Conservation (phyloP, 1,139 yeast genomes). For the Debaryomyces sp. region DNA sequence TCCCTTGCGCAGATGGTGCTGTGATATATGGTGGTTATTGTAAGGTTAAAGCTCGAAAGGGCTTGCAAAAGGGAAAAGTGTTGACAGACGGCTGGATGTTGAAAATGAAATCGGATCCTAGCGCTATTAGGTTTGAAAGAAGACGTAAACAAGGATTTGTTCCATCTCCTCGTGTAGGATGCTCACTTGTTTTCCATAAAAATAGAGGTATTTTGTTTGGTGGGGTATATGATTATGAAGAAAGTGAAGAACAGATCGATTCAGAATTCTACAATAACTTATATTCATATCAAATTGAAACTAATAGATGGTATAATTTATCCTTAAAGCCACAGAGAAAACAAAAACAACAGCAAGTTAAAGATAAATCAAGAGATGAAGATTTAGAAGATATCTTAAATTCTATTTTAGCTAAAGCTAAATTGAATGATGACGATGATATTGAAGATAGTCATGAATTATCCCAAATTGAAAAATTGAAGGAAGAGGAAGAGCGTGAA, state of each 20-base stretch:
- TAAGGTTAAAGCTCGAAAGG: slow-evolving; percentile 88
- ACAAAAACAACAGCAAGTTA: slow-evolving; percentile 43
- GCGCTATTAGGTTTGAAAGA: slow-evolving; percentile 82
- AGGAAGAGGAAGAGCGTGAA: slow-evolving; percentile 37
- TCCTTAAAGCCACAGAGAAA: slow-evolving; percentile 65
- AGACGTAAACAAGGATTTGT: slow-evolving; percentile 86
- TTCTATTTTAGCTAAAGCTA: slow-evolving; percentile 70
- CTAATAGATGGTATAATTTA: slow-evolving; percentile 86
- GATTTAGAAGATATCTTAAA: slow-evolving; percentile 83
- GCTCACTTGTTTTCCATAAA: slow-evolving; percentile 85
- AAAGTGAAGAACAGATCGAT: slow-evolving; percentile 88
- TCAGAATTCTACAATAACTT: slow-evolving; percentile 83
- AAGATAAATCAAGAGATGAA: slow-evolving; percentile 65
- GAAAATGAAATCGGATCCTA: slow-evolving; percentile 86
- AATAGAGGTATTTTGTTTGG: slow-evolving; percentile 94
- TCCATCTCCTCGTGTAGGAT: slow-evolving; percentile 94
- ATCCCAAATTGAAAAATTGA: slow-evolving; percentile 42
- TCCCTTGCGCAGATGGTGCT: slow-evolving; percentile 84
- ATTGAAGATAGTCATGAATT: slow-evolving; percentile 45
- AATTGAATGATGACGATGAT: slow-evolving; percentile 62
- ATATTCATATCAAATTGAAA: slow-evolving; percentile 80
- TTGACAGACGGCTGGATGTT: slow-evolving; percentile 84
- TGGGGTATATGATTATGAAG: slow-evolving; percentile 94
- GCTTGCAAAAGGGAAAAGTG: slow-evolving; percentile 90
- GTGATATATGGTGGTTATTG: slow-evolving; percentile 92